These are phyloP conservation scores for Endocladia muricata DNA, from an alignment of 31 red algal genomes.

Conservation along the genomic window DNA sequence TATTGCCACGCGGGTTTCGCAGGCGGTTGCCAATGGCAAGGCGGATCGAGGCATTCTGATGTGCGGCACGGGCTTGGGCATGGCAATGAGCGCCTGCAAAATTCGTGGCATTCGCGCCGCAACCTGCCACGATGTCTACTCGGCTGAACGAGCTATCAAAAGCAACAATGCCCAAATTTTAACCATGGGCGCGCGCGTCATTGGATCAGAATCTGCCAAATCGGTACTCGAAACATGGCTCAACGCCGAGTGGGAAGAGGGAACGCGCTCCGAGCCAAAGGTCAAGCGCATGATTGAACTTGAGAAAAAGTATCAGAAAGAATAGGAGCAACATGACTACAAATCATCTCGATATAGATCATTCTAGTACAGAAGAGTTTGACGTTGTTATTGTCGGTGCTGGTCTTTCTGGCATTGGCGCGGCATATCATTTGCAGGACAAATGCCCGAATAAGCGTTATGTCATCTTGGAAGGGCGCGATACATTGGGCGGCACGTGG, in stretches of 20 bases:
- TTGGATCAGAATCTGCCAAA: background rate
- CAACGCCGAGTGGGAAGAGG: too few relatives aligned
- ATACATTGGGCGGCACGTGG: slow-evolving; percentile 1
- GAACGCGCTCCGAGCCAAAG: too few relatives aligned
- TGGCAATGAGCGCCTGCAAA: background rate
- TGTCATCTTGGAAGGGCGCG: too few relatives aligned
- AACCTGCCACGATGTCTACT: background rate
- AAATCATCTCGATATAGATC: too few relatives aligned
- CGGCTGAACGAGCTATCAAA: background rate
- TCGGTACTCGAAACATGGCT: background rate
- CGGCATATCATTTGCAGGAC: too few relatives aligned
- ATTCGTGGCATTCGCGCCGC: background rate
- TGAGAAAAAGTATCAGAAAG: too few relatives aligned
- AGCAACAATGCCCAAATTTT: background rate
- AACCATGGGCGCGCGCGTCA: background rate
- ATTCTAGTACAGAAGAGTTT: too few relatives aligned
- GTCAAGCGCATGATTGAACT: too few relatives aligned
- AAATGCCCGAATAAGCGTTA: too few relatives aligned
- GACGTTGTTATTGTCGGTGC: too few relatives aligned
- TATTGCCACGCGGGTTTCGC: background rate
- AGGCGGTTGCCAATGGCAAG: background rate
- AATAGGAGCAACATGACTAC: too few relatives aligned
- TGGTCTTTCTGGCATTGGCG: too few relatives aligned
- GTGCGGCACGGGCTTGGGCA: background rate
- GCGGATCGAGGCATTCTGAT: background rate